A percentile compares a stretch with the other conserved stretches of the same genome.
These are phyloP conservation scores for Fusarium marasasianum DNA, from an alignment of 2,329 filamentous ascomycete genomes.

Conservation along the genomic window DNA sequence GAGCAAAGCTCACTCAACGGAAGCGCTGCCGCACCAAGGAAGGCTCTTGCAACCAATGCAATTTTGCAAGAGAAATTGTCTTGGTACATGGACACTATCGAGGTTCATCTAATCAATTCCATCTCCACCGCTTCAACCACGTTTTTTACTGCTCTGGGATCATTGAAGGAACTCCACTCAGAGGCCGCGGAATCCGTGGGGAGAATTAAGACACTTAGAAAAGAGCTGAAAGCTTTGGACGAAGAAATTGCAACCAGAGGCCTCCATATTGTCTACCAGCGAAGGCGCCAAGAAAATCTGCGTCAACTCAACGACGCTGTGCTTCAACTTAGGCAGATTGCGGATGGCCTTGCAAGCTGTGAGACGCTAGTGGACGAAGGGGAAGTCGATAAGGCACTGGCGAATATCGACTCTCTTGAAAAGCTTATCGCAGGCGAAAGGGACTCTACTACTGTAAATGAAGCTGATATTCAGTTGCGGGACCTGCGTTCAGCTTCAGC, in stretches of 20 bases:
- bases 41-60: constrained; percentile 92
- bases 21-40: constrained; percentile 69
- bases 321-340: constrained; percentile 81
- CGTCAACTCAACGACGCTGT: constrained; percentile 84
- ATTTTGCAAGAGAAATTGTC: constrained; percentile 98
- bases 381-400: constrained; percentile 82
- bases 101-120: constrained; percentile 94
- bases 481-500: constrained; percentile 83
- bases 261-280: constrained; percentile 84
- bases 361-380: constrained; percentile 85
- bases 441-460: constrained; percentile 49
- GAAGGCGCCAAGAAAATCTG: constrained; percentile 84
- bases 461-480: constrained; percentile 55
- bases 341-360: constrained; percentile 77
- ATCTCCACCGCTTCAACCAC: constrained; percentile 96
- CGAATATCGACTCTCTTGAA: constrained; percentile 81
- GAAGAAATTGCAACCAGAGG: constrained; percentile 87
- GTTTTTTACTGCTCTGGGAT: constrained; percentile 94
- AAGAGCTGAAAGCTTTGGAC: constrained; percentile 83
- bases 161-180: constrained; percentile 87
- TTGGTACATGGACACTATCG: constrained; percentile 99
- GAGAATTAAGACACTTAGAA: constrained; percentile 81
- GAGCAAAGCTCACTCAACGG: constrained; percentile 67
- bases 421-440: constrained; percentile 79
- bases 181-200: constrained; percentile 92